Conservation (phyloP, 192 early-diverging fungal genomes). For the Mortierella antarctica region DNA sequence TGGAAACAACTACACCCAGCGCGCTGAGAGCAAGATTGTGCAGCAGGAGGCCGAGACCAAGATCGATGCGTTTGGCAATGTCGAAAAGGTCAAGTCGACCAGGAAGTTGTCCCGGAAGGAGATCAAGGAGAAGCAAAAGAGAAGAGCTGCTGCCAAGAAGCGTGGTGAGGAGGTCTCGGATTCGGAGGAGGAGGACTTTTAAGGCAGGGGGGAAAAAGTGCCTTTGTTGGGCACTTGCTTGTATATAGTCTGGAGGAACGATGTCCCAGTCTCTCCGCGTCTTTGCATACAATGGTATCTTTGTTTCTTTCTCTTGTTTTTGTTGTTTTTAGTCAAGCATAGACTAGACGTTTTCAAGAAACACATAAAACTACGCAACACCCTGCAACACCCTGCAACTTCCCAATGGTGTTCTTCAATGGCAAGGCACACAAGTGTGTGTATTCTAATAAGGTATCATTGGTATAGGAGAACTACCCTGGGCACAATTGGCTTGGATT, state of each 20-base stretch:
- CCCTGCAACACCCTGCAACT: too few species aligned
- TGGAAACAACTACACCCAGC: slow-evolving; percentile 64
- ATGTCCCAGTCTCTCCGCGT: too few species aligned
- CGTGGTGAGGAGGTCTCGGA: slow-evolving; percentile 63
- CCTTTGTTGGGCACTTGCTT: neutral
- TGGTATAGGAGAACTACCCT: neutral
- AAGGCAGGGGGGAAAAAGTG: neutral
- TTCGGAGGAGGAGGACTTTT: slow-evolving; percentile 57
- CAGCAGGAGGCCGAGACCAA: slow-evolving; percentile 59
- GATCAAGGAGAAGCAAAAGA: slow-evolving; percentile 65
- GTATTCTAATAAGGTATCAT: neutral
- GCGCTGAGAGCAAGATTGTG: slow-evolving; percentile 55
- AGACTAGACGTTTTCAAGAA: too few species aligned
- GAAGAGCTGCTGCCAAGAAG: slow-evolving; percentile 58
- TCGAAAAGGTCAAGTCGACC: slow-evolving; percentile 74
- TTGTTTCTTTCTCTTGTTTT: too few species aligned
- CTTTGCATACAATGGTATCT: too few species aligned
- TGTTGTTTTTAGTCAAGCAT: too few species aligned
- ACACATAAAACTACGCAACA: too few species aligned
- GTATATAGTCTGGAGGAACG: too few species aligned
- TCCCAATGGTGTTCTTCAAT: too few species aligned
- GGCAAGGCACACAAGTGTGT: neutral
- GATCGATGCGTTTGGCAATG: slow-evolving; percentile 81
- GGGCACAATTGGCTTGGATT: neutral
- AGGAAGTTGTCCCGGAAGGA: slow-evolving; percentile 62